phyloP scores from a whole-genome alignment of 2,329 filamentous ascomycete genomes.

The Furcasterigmium furcatum region DNA sequence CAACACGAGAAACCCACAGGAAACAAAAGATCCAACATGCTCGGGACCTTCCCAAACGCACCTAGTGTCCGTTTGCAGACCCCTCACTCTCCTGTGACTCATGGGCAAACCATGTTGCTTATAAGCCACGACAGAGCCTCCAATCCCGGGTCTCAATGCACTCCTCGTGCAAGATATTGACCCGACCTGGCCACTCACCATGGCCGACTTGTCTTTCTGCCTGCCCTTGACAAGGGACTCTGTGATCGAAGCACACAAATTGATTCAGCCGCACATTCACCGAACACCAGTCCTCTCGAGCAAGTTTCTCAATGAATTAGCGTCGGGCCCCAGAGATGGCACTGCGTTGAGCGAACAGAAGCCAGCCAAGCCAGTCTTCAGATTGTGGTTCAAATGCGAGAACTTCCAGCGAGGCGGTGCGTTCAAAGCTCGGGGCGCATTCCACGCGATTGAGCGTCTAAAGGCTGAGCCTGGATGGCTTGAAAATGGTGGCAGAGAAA shows the following conservation, averaged over 20 bases:
- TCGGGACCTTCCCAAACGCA: too few relatives aligned
- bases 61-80: too few relatives aligned
- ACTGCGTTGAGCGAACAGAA: too few relatives aligned
- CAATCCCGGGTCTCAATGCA: too few relatives aligned
- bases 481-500: slow-evolving; percentile 53
- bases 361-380: slow-evolving; percentile 63
- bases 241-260: slow-evolving; percentile 66
- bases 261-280: slow-evolving; percentile 76
- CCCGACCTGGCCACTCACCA: slow-evolving; percentile 26
- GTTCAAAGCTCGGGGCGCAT: slow-evolving; percentile 89
- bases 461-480: slow-evolving; percentile 59
- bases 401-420: slow-evolving; percentile 88
- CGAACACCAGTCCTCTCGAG: slow-evolving; percentile 80
- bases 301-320: slow-evolving; percentile 68
- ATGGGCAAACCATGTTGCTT: too few relatives aligned
- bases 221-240: slow-evolving; percentile 70
- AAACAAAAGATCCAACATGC: too few relatives aligned
- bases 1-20: too few relatives aligned
- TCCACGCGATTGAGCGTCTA: slow-evolving; percentile 75
- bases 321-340: too few relatives aligned
- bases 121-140: too few relatives aligned
- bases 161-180: too few relatives aligned
- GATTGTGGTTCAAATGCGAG: slow-evolving; percentile 93
- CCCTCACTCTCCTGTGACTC: too few relatives aligned
- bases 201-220: slow-evolving; percentile 52